Evolutionary conservation across 108 stramenopile species (phyloP).

Genomic region (Nitzschia inconspicua): DNA sequence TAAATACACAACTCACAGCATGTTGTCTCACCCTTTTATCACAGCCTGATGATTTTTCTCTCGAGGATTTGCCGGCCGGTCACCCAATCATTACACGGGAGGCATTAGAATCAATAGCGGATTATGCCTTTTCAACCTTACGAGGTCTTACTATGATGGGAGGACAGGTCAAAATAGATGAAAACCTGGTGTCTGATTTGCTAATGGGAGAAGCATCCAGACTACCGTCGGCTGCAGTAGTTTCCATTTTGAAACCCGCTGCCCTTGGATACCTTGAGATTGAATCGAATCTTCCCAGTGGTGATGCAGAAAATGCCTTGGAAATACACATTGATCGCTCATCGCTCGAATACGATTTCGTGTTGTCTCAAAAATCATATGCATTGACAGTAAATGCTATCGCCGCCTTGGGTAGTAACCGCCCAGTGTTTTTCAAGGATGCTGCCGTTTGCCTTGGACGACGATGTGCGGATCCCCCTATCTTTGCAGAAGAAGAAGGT

Average conservation of each 20-base stretch:
- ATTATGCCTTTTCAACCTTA: slow-evolving; percentile 80
- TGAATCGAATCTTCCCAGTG: slow-evolving; percentile 56
- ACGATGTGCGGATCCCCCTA: slow-evolving; percentile 68
- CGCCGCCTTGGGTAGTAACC: slow-evolving; percentile 66
- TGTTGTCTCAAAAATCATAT: slow-evolving; percentile 79
- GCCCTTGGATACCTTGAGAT: slow-evolving; percentile 78
- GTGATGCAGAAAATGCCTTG: slow-evolving; percentile 26
- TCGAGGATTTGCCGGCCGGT: slow-evolving; percentile 86
- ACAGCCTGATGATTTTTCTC: slow-evolving; percentile 70
- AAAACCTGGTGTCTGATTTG: slow-evolving; percentile 60
- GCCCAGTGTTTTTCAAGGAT: slow-evolving; percentile 78
- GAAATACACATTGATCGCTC: slow-evolving; percentile 44
- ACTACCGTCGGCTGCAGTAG: slow-evolving; percentile 58
- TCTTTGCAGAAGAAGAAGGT: slow-evolving; percentile 25
- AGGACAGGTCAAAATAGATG: slow-evolving; percentile 82
- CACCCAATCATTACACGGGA: slow-evolving; percentile 88
- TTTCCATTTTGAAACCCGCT: slow-evolving; percentile 80
- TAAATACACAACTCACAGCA: no score
- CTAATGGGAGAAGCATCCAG: slow-evolving; percentile 35
- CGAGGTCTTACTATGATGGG: slow-evolving; percentile 77
- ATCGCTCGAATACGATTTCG: slow-evolving; percentile 71
- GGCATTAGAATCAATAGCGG: slow-evolving; percentile 79
- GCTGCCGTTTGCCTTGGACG: slow-evolving; percentile 71
- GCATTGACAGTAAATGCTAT: slow-evolving; percentile 80
- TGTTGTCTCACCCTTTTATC: neutral